Evolutionary conservation across 805 yeast species (phyloP).

Genomic region (Jamesozyma rosinii): DNA sequence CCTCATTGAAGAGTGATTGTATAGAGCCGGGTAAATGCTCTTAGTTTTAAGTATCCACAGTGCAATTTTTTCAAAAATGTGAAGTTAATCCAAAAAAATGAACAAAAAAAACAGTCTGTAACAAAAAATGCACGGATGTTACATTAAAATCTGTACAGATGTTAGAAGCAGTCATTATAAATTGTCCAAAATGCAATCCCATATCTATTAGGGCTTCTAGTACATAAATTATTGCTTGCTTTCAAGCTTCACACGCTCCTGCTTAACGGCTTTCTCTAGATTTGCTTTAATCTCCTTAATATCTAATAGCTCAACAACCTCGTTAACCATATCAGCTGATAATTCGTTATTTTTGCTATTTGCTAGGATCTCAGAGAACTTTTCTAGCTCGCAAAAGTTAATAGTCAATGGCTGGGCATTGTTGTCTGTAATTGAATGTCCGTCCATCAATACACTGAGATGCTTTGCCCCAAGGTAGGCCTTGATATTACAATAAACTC

Average conservation of each 20-base stretch:
- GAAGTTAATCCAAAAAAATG: no score
- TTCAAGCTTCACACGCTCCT: constrained; percentile 33
- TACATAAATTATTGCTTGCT: background rate
- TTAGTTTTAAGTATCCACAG: no score
- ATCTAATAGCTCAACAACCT: constrained; percentile 37
- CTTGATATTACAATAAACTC: constrained; percentile 76
- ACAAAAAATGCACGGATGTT: background rate
- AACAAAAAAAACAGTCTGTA: background rate
- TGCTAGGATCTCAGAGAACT: constrained; percentile 23
- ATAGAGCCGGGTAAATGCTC: background rate
- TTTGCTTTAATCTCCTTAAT: constrained; percentile 37
- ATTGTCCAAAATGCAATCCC: background rate
- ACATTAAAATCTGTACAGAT: constrained; percentile 1
- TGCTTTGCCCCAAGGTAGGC: constrained; percentile 71
- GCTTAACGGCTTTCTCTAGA: constrained; percentile 44
- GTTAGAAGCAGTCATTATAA: background rate
- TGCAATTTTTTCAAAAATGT: no score
- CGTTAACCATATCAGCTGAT: constrained; percentile 38
- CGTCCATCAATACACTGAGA: constrained; percentile 45
- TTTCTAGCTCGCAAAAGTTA: constrained; percentile 28
- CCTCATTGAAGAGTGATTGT: background rate
- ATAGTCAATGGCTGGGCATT: constrained; percentile 5
- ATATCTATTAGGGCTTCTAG: background rate
- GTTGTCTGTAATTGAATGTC: constrained; percentile 18
- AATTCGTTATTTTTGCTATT: constrained; percentile 16